Percentiles rank a stretch among this genome's conserved stretches.
phyloP scores from a whole-genome alignment of 441 rosid genomes.

The Gossypium laxum region DNA sequence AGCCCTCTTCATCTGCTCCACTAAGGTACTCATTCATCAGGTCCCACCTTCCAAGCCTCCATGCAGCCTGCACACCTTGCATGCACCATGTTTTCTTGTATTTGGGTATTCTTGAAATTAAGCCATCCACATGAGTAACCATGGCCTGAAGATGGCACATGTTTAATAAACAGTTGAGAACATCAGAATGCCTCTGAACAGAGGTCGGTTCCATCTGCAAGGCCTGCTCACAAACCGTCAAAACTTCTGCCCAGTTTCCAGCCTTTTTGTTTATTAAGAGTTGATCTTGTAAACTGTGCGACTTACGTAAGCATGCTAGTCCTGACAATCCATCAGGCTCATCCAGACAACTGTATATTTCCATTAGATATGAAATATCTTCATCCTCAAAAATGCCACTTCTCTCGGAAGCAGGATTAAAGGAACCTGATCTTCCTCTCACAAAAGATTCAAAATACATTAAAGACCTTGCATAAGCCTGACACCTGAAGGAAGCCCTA shows the following conservation, averaged over 20 bases:
- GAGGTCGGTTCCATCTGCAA: conserved; percentile 94
- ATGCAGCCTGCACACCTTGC: conserved; percentile 99
- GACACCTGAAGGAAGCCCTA: conserved; percentile 86
- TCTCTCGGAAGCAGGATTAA: conserved; percentile 86
- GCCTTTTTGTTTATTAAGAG: conserved; percentile 78
- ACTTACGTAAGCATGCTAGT: conserved; percentile 78
- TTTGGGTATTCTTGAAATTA: conserved; percentile 79
- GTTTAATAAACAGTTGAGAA: conserved; percentile 84
- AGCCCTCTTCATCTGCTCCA: conserved; percentile 83
- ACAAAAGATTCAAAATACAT: conserved; percentile 97
- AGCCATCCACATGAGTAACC: conserved; percentile 94
- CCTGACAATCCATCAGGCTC: conserved; percentile 97
- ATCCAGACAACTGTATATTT: conserved; percentile 86
- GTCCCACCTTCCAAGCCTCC: conserved; percentile 99
- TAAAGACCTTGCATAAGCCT: conserved; percentile 92
- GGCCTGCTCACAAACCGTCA: conserved; percentile 94
- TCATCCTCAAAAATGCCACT: conserved; percentile 81
- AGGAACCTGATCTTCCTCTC: conserved; percentile 78
- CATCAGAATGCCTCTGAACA: conserved; percentile 91
- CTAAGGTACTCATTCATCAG: conserved; percentile 93
- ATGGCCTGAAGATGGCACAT: conserved; percentile 99
- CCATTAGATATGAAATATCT: conserved; percentile 92
- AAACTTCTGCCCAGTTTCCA: conserved; percentile 97
- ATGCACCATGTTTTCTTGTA: conserved; percentile 98
- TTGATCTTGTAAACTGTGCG: conserved; percentile 79